A percentile compares a stretch with the other conserved stretches of the same genome.
Conservation (phyloP, 805 yeast species). For the baker's yeast (Saccharomyces cerevisiae) region DNA sequence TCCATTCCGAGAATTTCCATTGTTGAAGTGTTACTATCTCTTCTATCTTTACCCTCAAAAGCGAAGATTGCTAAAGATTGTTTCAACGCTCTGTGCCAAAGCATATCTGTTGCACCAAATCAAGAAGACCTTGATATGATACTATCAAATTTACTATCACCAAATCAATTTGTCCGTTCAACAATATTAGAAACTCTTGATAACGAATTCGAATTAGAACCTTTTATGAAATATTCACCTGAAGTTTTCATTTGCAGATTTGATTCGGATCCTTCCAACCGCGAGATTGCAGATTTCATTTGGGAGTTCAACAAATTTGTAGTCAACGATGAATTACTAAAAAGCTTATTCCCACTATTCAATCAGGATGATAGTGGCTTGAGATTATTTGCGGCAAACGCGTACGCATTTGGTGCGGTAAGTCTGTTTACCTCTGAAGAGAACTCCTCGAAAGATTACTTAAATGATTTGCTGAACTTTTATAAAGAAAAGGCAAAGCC, state of each 20-base stretch:
- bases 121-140: constrained; percentile 51
- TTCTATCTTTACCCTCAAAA: constrained; percentile 67
- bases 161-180: constrained; percentile 64
- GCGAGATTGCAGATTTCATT: constrained; percentile 65
- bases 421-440: constrained; percentile 25
- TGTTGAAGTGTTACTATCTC: constrained; percentile 50
- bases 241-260: constrained; percentile 75
- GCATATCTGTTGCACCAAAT: constrained; percentile 56
- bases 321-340: constrained; percentile 31
- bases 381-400: constrained; percentile 62
- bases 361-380: constrained; percentile 55
- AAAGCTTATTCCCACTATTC: constrained; percentile 42
- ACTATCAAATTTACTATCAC: constrained; percentile 47
- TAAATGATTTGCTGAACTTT: constrained; percentile 43
- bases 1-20: constrained; percentile 63
- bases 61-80: constrained; percentile 81
- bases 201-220: constrained; percentile 54
- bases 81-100: constrained; percentile 66
- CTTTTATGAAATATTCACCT: constrained; percentile 41
- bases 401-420: constrained; percentile 53
- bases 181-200: constrained; percentile 79
- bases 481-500: constrained; percentile 58
- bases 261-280: constrained; percentile 57
- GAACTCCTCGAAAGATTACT: constrained; percentile 27
- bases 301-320: constrained; percentile 71